Evolutionary conservation across 2,329 filamentous ascomycete species (phyloP).

Genomic region (Raffaelea albimanens): DNA sequence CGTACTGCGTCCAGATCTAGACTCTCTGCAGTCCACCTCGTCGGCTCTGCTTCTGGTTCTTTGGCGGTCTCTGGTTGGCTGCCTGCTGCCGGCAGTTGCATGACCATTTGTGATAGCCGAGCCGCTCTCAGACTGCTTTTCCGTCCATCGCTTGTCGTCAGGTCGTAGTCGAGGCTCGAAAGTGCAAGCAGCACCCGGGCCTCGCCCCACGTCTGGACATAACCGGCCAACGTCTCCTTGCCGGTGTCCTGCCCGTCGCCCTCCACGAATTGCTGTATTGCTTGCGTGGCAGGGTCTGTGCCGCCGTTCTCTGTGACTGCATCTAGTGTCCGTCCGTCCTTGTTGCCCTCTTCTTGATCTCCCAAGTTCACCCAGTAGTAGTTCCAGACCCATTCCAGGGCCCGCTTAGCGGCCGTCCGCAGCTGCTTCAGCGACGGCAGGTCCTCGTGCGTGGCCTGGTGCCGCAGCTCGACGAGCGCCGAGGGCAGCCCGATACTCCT

Average conservation of each 20-base stretch:
- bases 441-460: constrained; percentile 85
- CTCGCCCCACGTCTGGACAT: constrained; percentile 20
- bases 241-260: constrained; percentile 4
- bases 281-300: too few relatives aligned
- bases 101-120: too few relatives aligned
- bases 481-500: constrained; percentile 60
- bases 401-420: constrained; percentile 57
- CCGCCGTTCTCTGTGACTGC: constrained; percentile 12
- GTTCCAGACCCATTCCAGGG: constrained; percentile 77
- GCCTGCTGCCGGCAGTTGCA: too few relatives aligned
- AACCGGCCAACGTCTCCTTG: constrained; percentile 9
- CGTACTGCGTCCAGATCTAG: too few relatives aligned
- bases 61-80: too few relatives aligned
- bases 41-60: too few relatives aligned
- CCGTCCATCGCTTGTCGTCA: constrained; percentile 4
- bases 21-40: too few relatives aligned
- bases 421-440: constrained; percentile 68
- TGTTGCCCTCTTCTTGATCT: neutral
- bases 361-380: constrained; percentile 66
- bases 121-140: too few relatives aligned
- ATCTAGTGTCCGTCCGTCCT: constrained; percentile 5
- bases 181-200: constrained; percentile 17
- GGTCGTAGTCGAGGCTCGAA: too few relatives aligned
- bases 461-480: constrained; percentile 79
- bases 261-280: constrained; percentile 2